These are phyloP conservation scores for Neonectria coccinea DNA, from an alignment of 2,329 filamentous ascomycete genomes.

Conservation along the genomic window DNA sequence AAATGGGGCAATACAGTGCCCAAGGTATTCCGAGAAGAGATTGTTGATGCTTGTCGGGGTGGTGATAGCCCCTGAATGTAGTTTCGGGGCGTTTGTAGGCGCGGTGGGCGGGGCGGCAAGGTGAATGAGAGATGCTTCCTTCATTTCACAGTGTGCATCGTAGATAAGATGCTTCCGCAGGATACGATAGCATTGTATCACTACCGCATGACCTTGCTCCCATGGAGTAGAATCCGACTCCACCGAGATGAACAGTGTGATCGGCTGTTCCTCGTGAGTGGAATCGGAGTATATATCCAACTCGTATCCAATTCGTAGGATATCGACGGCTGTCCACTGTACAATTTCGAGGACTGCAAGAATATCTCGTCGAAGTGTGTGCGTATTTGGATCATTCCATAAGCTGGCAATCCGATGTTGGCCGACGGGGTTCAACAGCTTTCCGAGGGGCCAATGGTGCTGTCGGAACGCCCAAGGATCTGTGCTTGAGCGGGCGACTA, in stretches of 20 bases:
- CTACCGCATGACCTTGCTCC: neutral
- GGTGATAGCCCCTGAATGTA: no score
- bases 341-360: no score
- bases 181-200: neutral
- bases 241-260: slow-evolving; percentile 5
- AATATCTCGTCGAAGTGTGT: neutral
- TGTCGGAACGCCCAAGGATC: neutral
- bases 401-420: neutral
- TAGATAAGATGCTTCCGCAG: neutral
- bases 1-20: neutral
- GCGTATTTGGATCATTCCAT: neutral
- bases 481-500: neutral
- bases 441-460: neutral
- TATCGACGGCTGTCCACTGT: neutral
- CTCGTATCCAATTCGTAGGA: neutral
- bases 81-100: no score
- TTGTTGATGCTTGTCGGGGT: no score
- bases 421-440: neutral
- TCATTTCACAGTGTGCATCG: slow-evolving; percentile 4
- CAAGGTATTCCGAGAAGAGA: no score
- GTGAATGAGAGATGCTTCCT: neutral
- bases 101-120: neutral
- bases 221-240: neutral
- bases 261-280: neutral
- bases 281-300: no score